Conservation (phyloP, 2,329 filamentous ascomycete species). For the Apiospora sp. region DNA sequence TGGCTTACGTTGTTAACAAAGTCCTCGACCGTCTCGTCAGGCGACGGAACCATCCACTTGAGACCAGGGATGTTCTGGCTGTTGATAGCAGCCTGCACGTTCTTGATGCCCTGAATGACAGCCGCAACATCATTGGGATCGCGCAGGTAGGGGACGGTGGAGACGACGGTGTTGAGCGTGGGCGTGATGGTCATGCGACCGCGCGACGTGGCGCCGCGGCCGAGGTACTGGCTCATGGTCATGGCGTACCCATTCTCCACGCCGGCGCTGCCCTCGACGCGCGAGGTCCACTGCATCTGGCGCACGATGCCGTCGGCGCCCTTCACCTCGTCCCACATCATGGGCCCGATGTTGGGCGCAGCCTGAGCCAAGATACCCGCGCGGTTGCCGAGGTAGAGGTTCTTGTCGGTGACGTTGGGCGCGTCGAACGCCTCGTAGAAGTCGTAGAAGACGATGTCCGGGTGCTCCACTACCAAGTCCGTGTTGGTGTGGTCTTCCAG, state of each 20-base stretch:
- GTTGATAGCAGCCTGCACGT: constrained; percentile 61
- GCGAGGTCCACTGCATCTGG: constrained; percentile 71
- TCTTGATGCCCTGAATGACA: constrained; percentile 71
- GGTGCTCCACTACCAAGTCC: constrained; percentile 55
- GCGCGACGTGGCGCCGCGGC: constrained; percentile 67
- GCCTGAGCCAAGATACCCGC: constrained; percentile 70
- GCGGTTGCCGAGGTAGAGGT: constrained; percentile 56
- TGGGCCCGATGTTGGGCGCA: constrained; percentile 70
- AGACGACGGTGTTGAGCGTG: constrained; percentile 65
- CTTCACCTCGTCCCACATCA: constrained; percentile 66
- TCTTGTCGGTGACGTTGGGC: constrained; percentile 53
- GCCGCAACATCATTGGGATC: constrained; percentile 66
- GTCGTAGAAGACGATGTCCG: constrained; percentile 66
- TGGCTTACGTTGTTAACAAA: constrained; percentile 63
- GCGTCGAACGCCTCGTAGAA: constrained; percentile 68
- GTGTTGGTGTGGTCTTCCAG: constrained; percentile 66
- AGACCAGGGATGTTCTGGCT: constrained; percentile 57
- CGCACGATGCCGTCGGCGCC: constrained; percentile 66
- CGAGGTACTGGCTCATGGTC: constrained; percentile 68
- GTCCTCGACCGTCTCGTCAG: constrained; percentile 59
- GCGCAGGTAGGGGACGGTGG: constrained; percentile 66
- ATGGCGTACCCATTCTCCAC: constrained; percentile 48
- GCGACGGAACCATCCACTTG: constrained; percentile 62
- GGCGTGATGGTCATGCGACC: constrained; percentile 68
- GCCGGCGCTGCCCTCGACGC: constrained; percentile 65